Conservation (phyloP, 192 early-diverging fungal genomes). For the Coemansia sp. region DNA sequence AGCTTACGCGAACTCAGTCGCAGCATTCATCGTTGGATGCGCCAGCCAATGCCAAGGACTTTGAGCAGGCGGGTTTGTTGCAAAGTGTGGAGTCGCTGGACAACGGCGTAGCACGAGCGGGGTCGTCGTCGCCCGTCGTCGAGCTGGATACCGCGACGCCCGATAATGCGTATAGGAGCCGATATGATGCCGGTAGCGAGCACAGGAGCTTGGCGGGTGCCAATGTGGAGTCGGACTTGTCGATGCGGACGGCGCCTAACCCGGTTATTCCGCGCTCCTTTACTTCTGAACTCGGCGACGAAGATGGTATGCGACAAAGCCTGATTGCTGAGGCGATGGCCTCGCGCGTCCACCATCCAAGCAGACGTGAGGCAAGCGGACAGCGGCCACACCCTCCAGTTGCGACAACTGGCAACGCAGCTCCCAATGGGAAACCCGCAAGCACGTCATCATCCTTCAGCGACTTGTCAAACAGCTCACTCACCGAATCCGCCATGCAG, state of each 20-base stretch:
- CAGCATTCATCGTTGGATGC: conserved; percentile 14
- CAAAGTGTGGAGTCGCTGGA: conserved; percentile 49
- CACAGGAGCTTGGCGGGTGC: background rate
- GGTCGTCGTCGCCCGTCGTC: conserved; percentile 32
- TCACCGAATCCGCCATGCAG: conserved; percentile 54
- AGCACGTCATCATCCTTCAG: conserved; percentile 41
- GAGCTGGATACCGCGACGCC: conserved; percentile 32
- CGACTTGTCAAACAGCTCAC: conserved; percentile 41
- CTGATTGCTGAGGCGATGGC: conserved; percentile 47
- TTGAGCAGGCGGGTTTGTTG: conserved; percentile 25
- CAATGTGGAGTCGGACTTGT: conserved; percentile 9
- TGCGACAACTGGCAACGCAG: background rate
- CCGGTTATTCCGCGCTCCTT: background rate
- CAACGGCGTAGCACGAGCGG: background rate
- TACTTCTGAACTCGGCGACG: background rate
- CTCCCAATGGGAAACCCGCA: background rate
- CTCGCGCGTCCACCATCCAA: conserved; percentile 4
- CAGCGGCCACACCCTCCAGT: background rate
- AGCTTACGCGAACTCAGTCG: background rate
- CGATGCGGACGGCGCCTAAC: conserved; percentile 11
- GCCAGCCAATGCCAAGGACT: conserved; percentile 16
- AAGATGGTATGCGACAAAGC: conserved; percentile 29
- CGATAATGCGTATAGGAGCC: background rate
- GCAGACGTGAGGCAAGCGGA: background rate
- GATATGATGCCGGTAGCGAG: background rate